Evolutionary conservation across 345 rosid genomes (phyloP).

Genomic region (Rubroshorea leprosula): DNA sequence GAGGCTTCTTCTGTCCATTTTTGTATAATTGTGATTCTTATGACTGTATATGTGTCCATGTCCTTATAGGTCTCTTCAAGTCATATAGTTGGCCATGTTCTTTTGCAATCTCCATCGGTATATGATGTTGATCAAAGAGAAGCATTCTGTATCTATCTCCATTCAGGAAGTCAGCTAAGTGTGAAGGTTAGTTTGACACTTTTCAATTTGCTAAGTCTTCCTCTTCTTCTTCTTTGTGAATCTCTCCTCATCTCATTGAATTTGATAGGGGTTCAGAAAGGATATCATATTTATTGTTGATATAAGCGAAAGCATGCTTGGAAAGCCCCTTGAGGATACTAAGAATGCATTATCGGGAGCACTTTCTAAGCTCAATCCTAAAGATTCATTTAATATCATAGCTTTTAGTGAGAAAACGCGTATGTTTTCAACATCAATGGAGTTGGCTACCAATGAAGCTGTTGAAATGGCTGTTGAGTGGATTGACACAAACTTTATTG

Average conservation of each 20-base stretch:
- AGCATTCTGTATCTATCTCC: constrained; percentile 61
- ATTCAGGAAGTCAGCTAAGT: constrained; percentile 55
- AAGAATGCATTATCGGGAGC: constrained; percentile 55
- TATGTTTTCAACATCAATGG: constrained; percentile 63
- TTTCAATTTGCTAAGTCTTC: not conserved
- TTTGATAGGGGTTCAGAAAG: constrained; percentile 62
- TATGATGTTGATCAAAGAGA: constrained; percentile 84
- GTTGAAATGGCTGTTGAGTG: constrained; percentile 63
- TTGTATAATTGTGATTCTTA: not conserved
- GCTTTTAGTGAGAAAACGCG: constrained; percentile 67
- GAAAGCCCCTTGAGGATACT: constrained; percentile 63
- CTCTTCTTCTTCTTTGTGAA: constrained; percentile 6
- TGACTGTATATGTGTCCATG: constrained; percentile 11
- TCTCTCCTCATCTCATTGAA: constrained; percentile 21
- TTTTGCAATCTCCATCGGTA: constrained; percentile 68
- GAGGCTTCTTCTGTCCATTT: constrained; percentile 3
- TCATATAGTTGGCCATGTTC: constrained; percentile 60
- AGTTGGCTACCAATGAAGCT: constrained; percentile 53
- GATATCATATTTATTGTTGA: constrained; percentile 80
- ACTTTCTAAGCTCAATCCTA: constrained; percentile 49
- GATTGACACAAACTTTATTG: constrained; percentile 56
- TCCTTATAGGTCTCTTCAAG: constrained; percentile 64
- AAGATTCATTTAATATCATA: constrained; percentile 78
- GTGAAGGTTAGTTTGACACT: constrained; percentile 43
- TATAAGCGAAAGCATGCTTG: constrained; percentile 85